Evolutionary conservation across 2,329 filamentous ascomycete species (phyloP).

Genomic region (Tolypocladium guangdongense): DNA sequence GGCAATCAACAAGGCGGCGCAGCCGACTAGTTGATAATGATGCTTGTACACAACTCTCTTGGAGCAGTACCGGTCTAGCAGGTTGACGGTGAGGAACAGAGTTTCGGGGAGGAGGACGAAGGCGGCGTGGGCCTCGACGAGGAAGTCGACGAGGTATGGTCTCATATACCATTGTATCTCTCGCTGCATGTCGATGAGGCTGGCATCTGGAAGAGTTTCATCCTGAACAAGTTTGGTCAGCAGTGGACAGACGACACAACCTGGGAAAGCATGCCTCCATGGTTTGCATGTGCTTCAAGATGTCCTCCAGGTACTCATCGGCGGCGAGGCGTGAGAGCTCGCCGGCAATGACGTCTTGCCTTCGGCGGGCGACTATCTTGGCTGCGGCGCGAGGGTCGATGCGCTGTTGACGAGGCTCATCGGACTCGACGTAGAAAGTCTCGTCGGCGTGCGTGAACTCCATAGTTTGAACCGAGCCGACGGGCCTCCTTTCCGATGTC

Average conservation of each 20-base stretch:
- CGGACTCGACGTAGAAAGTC: constrained; percentile 45
- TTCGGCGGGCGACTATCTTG: constrained; percentile 67
- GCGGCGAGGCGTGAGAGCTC: constrained; percentile 77
- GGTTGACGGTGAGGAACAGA: constrained; percentile 89
- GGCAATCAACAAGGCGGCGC: constrained; percentile 88
- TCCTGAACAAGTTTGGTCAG: constrained; percentile 32
- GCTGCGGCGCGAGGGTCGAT: constrained; percentile 65
- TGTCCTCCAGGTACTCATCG: constrained; percentile 89
- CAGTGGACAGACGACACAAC: neutral
- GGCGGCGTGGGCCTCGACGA: constrained; percentile 91
- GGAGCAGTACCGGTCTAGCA: constrained; percentile 95
- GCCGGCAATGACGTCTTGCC: constrained; percentile 78
- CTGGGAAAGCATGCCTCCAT: constrained; percentile 61
- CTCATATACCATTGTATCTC: constrained; percentile 99
- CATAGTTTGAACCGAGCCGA: constrained; percentile 29
- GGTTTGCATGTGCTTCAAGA: constrained; percentile 84
- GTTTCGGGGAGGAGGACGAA: constrained; percentile 92
- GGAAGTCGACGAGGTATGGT: constrained; percentile 94
- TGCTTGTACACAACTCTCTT: constrained; percentile 97
- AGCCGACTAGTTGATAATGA: constrained; percentile 96
- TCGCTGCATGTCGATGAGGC: constrained; percentile 96
- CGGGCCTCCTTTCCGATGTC: neutral
- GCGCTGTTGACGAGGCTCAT: constrained; percentile 39
- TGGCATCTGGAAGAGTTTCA: constrained; percentile 88
- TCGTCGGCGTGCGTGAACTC: constrained; percentile 31